Base-by-base conservation (phyloP, 2,329 filamentous ascomycete species). In the Dothistroma septosporum region DNA sequence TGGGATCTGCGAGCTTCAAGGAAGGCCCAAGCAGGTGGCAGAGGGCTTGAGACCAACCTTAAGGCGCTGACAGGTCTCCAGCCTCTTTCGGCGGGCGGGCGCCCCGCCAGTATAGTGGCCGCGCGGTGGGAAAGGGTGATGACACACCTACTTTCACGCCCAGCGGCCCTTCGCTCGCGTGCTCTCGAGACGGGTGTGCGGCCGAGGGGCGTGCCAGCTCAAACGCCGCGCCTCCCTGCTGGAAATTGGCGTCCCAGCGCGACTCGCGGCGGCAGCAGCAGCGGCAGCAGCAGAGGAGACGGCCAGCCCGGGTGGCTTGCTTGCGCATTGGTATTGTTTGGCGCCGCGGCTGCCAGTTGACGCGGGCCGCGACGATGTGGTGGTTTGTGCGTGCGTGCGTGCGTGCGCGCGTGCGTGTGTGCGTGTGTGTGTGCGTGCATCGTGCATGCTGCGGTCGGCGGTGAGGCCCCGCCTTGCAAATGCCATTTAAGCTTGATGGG, bases 21-120 rank as follows among this genome's bases (percentile, higher is more conserved):
- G 56, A 28, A 50, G 52, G 37, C 31, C 52, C 53, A 8, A 28
- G 33, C 19, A 21, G 44, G n/a, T 57, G 58, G 55, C 61, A 47
- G 53, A 58, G 60, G 58, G 54, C 48, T 53, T 53, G 44, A 60
- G 61, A 53, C 59, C 55, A 64, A 64, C 63, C 61, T 65, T 64
- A 65, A 57, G 24, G 35, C 59, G 37, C 63, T 65, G 63, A 65
- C 61, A 65, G 61, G 57, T 58, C 57, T 8, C 16, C 41, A 21
- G 12, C 47, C 31, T 14, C 41, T 44, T 57, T 24, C 9, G 44
- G 35, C 19, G 32, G 49, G 31, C 37, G 19, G 19, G 41, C 41
- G 48, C 31, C 47, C 32, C 16, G 37, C 47, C 9, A 24, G 19
- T 32, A 5, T 9, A 6, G 46, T 22, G 22, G 31, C 31, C 21